Conservation (phyloP, 192 early-diverging fungal species). For the Diversispora epigaea region DNA sequence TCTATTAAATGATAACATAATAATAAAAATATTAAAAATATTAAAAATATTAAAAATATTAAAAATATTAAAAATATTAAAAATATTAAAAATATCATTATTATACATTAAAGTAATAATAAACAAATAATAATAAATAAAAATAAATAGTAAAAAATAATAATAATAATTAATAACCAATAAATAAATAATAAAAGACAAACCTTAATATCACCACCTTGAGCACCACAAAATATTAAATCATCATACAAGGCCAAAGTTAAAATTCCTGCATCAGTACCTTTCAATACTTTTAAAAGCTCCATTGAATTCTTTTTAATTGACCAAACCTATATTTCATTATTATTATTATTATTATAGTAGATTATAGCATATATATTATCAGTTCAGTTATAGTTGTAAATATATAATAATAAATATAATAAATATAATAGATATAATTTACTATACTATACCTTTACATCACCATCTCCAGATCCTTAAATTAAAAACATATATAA, state of each 20-base stretch:
- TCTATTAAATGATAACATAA: constrained; percentile 33
- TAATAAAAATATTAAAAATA: too few species aligned
- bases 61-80: too few species aligned
- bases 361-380: too few species aligned
- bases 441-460: constrained; percentile 44
- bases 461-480: constrained; percentile 69
- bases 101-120: too few species aligned
- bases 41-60: too few species aligned
- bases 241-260: constrained; percentile 66
- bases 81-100: too few species aligned
- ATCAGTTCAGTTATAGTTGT: too few species aligned
- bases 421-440: neutral
- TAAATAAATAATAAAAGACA: neutral
- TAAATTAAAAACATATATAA: neutral
- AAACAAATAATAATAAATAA: too few species aligned
- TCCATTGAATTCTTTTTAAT: constrained; percentile 39
- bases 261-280: constrained; percentile 55
- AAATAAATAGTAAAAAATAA: too few species aligned
- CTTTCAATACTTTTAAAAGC: constrained; percentile 38
- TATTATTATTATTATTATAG: neutral
- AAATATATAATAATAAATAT: neutral
- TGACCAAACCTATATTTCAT: neutral
- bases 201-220: constrained; percentile 67
- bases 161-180: too few species aligned
- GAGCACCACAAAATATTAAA: constrained; percentile 70